Conservation (phyloP, 768 basidiomycete species). For the Xanthoconium stramineum region DNA sequence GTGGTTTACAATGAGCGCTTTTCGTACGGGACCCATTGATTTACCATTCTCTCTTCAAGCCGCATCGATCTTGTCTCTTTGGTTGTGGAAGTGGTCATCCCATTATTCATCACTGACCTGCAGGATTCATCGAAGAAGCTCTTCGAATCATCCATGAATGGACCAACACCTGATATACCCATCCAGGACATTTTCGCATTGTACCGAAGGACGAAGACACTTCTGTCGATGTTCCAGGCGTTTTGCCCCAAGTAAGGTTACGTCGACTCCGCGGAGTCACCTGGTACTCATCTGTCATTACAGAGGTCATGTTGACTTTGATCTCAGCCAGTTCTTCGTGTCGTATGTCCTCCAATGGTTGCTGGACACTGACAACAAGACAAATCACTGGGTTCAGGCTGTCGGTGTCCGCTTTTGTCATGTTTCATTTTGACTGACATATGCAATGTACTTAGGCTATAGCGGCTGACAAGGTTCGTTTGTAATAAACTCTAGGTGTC, state of each 20-base stretch:
- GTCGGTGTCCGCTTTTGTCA: conserved; percentile 46
- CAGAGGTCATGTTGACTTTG: conserved; percentile 61
- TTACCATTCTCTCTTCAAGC: conserved; percentile 33
- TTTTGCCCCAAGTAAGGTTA: conserved; percentile 72
- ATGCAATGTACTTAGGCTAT: conserved; percentile 54
- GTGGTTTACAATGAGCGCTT: not conserved
- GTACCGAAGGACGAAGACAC: conserved; percentile 71
- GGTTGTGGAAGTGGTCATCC: conserved; percentile 64
- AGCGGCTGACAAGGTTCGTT: conserved; percentile 70
- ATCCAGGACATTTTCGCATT: conserved; percentile 89
- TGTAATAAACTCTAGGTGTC: not conserved
- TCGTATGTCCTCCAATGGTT: conserved; percentile 89
- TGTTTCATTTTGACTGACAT: conserved; percentile 5
- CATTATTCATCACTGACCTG: conserved; percentile 63
- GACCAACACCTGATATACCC: conserved; percentile 81
- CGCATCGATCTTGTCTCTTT: conserved; percentile 74
- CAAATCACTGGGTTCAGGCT: conserved; percentile 90
- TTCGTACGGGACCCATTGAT: not conserved
- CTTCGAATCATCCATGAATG: conserved; percentile 81
- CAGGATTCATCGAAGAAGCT: conserved; percentile 68
- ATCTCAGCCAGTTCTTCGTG: conserved; percentile 78
- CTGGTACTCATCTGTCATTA: not conserved
- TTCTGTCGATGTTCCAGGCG: conserved; percentile 77
- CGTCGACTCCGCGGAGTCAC: not conserved
- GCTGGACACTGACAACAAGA: conserved; percentile 83